Conservation (phyloP, 331 rosid genomes). For the Acacia pycnantha region DNA sequence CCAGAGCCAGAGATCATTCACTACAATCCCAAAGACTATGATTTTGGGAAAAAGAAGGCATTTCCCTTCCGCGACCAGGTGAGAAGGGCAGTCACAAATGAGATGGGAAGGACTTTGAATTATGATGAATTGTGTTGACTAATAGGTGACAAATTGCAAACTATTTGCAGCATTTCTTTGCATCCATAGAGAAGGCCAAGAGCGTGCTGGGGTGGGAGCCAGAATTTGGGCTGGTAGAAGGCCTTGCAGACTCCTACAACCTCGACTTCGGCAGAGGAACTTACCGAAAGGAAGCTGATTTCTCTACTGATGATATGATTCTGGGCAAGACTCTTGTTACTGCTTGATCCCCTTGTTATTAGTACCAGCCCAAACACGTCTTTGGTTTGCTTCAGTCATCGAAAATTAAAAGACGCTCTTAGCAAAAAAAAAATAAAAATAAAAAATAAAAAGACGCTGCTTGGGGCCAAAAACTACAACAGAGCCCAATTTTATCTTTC, state of each 20-base stretch:
- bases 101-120: neutral
- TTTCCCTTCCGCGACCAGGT: conserved; percentile 99
- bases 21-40: conserved; percentile 86
- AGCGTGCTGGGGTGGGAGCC: conserved; percentile 83
- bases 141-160: neutral
- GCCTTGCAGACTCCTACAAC: conserved; percentile 85
- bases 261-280: conserved; percentile 93
- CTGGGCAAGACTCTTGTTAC: conserved; percentile 77
- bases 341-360: conserved; percentile 23
- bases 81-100: neutral
- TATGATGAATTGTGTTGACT: neutral
- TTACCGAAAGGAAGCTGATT: conserved; percentile 86
- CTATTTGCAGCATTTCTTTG: conserved; percentile 82
- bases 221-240: conserved; percentile 70
- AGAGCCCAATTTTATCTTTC: neutral
- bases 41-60: conserved; percentile 90
- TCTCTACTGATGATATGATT: conserved; percentile 87
- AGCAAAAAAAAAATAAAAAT: too few species aligned
- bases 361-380: neutral
- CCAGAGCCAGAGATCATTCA: conserved; percentile 94
- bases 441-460: too few species aligned
- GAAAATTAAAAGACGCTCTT: neutral
- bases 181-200: conserved; percentile 85
- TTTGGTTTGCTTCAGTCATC: neutral
- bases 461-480: neutral